phyloP scores from a whole-genome alignment of 257 asterid genomes.

The Eustoma russellianum region DNA sequence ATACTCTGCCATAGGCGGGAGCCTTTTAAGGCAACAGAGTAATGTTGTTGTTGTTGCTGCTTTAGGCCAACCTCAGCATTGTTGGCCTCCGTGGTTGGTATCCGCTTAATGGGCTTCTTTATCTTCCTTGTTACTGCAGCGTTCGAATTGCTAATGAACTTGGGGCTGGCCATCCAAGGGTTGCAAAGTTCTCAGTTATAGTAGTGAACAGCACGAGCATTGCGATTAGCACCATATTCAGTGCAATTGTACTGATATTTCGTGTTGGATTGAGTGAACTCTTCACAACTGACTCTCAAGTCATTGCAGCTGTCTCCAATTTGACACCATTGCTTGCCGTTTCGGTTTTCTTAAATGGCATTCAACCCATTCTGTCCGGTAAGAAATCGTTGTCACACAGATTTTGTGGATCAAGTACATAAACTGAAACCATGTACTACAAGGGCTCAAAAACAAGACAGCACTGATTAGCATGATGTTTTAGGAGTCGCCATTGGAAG shows the following conservation, averaged over 20 bases:
- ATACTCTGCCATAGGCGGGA: no score
- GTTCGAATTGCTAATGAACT: constrained; percentile 26
- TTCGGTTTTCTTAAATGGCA: constrained; percentile 25
- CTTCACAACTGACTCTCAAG: constrained; percentile 21
- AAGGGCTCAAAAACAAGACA: not conserved
- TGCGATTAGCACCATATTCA: constrained; percentile 14
- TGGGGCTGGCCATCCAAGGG: constrained; percentile 29
- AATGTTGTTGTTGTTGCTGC: no score
- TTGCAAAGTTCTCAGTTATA: constrained; percentile 21
- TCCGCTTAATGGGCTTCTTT: no score
- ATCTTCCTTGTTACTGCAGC: not conserved
- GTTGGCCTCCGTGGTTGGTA: no score
- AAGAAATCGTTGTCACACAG: not conserved
- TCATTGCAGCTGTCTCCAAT: constrained; percentile 15
- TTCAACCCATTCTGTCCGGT: constrained; percentile 24
- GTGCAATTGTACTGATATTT: constrained; percentile 18
- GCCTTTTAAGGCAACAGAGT: no score
- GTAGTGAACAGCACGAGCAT: constrained; percentile 19
- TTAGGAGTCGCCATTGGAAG: constrained; percentile 31
- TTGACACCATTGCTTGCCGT: constrained; percentile 25
- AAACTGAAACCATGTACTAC: not conserved
- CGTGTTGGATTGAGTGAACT: constrained; percentile 19
- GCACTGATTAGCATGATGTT: not conserved
- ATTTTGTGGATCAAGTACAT: no score
- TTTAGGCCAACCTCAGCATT: no score